Conservation (phyloP, 2,329 filamentous ascomycete genomes). For the Teratosphaeria destructans region DNA sequence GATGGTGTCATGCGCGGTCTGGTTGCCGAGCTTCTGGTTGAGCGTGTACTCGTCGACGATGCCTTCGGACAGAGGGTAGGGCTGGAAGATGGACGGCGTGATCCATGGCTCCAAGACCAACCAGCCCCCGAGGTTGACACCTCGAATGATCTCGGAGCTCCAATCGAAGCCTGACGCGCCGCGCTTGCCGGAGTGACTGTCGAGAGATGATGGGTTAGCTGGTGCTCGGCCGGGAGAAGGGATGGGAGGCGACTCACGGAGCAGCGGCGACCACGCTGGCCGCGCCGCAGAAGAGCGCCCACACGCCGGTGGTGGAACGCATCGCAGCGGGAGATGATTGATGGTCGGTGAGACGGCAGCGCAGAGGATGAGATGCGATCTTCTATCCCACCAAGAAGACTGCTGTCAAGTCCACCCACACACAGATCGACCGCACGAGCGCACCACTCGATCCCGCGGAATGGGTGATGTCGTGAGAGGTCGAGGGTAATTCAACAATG, state of each 20-base stretch:
- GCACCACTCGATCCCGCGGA: background rate
- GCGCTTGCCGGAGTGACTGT: slow-evolving; percentile 4
- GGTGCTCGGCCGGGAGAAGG: background rate
- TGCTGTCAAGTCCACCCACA: too few relatives aligned
- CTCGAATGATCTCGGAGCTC: slow-evolving; percentile 40
- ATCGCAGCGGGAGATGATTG: background rate
- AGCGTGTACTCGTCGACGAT: slow-evolving; percentile 43
- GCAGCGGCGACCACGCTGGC: slow-evolving; percentile 13
- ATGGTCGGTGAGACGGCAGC: background rate
- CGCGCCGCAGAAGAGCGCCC: slow-evolving; percentile 15
- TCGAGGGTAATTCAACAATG: background rate
- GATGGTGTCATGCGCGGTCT: slow-evolving; percentile 31
- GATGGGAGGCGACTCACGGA: slow-evolving; percentile 13
- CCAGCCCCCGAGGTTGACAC: slow-evolving; percentile 44
- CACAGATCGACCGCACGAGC: background rate
- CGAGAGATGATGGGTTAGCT: background rate
- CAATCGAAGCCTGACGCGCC: slow-evolving; percentile 34
- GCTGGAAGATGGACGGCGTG: slow-evolving; percentile 46
- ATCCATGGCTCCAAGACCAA: slow-evolving; percentile 42
- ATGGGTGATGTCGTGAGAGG: background rate
- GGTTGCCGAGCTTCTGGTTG: slow-evolving; percentile 37
- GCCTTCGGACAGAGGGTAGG: slow-evolving; percentile 10
- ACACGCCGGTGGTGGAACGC: background rate
- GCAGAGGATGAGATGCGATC: background rate
- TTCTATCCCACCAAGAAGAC: background rate